Base-by-base conservation (phyloP, 345 rosid species). In the Salix brachista region DNA sequence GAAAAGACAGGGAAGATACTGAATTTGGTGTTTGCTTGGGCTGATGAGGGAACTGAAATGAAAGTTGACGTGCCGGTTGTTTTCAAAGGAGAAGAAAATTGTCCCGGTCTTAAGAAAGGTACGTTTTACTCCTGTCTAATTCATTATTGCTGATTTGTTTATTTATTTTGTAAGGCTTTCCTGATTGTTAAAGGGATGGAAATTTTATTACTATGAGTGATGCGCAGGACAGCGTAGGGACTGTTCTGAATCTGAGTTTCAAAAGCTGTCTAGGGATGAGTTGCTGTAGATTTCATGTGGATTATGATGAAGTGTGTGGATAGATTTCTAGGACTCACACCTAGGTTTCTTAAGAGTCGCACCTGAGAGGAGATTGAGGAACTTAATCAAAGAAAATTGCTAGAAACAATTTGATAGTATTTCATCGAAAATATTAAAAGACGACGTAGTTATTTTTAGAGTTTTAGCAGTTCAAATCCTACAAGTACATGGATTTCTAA, bases 21-120 rank as follows among this genome's bases (percentile, higher is more conserved):
- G 83, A 93, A 96, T 83, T 81, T 96, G 87, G 97, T 93, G 17
- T 90, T 96, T 64, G 91, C 93, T 46, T 93, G 97, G 99, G 98
- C 97, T 17, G 87, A 91, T 70, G 91, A 90, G 9, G 98, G 94
- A 8, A 87, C 89, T 2, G 77, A 79, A 64, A 64, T 96, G 86
- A 90, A 90, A 83, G 93, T 92, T 84, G 92, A 91, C 79, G 95
- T 92, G 79, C 98, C 98, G 19, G 65, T 95, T 83, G 88, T 90
- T 77, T 90, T 87, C 86, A 93, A 86, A 84, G 99, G 99, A 69
- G 88, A 87, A 70, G 97, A 91, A 32, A 71, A 79, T 74, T 89
- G 90, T 50, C 93, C 87, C 23, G 98, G 97, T 82, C 79, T 93
- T 41, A 86, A 81, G 82, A 95, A 95, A 91, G 99, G 98, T 93